phyloP scores from a whole-genome alignment of 805 yeast genomes.

The Yarrowia hollandica region DNA sequence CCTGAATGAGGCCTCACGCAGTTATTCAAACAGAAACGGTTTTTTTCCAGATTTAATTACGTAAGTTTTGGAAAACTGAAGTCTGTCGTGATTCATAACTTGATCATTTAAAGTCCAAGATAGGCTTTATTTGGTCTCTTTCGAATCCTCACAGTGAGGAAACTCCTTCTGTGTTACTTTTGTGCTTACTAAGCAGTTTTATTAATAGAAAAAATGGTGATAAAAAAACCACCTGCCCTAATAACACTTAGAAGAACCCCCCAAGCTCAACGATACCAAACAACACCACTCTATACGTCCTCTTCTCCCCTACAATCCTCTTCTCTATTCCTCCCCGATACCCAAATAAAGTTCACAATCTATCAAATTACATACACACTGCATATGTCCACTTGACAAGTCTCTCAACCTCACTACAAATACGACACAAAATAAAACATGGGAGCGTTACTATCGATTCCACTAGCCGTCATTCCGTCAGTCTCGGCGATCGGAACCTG shows the following conservation, averaged over 20 bases:
- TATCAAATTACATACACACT: background rate
- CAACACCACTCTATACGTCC: background rate
- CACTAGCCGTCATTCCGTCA: constrained; percentile 65
- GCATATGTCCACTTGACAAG: constrained; percentile 1
- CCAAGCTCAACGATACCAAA: background rate
- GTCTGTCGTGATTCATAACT: background rate
- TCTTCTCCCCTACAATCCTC: background rate
- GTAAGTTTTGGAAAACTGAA: too few relatives aligned
- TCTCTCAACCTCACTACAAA: background rate
- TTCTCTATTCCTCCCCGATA: background rate
- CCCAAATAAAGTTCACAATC: background rate
- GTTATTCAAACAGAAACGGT: too few relatives aligned
- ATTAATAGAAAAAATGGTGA: too few relatives aligned
- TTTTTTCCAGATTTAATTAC: too few relatives aligned
- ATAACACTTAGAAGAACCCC: background rate
- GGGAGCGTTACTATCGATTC: constrained; percentile 47
- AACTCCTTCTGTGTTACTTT: background rate
- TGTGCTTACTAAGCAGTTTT: background rate
- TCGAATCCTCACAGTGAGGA: background rate
- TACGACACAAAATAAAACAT: constrained; percentile 35
- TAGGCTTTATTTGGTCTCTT: background rate
- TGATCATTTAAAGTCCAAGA: background rate
- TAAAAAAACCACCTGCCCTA: too few relatives aligned
- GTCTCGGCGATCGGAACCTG: constrained; percentile 47
- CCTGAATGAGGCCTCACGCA: too few relatives aligned